Percentiles rank a stretch among this genome's conserved stretches.
phyloP scores from a whole-genome alignment of 1,284 basidiomycete species.

The Exobasidium cylindrosporum region DNA sequence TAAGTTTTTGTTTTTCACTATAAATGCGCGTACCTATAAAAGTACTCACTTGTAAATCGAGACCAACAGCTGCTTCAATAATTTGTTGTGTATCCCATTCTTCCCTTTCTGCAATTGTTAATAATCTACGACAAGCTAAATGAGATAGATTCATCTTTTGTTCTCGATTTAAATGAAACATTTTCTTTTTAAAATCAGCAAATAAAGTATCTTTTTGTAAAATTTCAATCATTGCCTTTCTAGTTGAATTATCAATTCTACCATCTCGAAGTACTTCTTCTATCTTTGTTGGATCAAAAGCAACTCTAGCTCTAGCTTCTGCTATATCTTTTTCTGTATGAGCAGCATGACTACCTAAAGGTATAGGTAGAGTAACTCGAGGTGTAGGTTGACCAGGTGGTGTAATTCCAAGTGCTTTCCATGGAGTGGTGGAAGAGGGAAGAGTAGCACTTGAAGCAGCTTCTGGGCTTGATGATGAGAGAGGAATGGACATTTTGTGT shows the following conservation, averaged over 20 bases:
- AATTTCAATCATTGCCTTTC: conserved; percentile 31
- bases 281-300: conserved; percentile 39
- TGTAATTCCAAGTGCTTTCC: conserved; percentile 26
- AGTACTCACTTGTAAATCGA: conserved; percentile 48
- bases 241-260: conserved; percentile 39
- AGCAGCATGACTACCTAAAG: conserved; percentile 37
- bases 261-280: conserved; percentile 44
- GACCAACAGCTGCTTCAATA: conserved; percentile 38
- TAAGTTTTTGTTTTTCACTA: background rate
- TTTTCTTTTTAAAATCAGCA: conserved; percentile 46
- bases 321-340: conserved; percentile 36
- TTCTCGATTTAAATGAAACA: conserved; percentile 47
- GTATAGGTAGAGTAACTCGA: conserved; percentile 41
- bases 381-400: conserved; percentile 23
- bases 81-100: conserved; percentile 47
- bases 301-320: conserved; percentile 25
- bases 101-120: conserved; percentile 37
- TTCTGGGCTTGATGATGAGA: background rate
- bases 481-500: background rate
- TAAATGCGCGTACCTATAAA: too few relatives aligned
- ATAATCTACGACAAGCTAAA: conserved; percentile 41
- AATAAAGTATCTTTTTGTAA: conserved; percentile 41
- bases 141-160: conserved; percentile 46
- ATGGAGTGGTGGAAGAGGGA: background rate
- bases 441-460: background rate